Evolutionary conservation across 768 basidiomycete genomes (phyloP).

Genomic region (Termitomyces sp.): DNA sequence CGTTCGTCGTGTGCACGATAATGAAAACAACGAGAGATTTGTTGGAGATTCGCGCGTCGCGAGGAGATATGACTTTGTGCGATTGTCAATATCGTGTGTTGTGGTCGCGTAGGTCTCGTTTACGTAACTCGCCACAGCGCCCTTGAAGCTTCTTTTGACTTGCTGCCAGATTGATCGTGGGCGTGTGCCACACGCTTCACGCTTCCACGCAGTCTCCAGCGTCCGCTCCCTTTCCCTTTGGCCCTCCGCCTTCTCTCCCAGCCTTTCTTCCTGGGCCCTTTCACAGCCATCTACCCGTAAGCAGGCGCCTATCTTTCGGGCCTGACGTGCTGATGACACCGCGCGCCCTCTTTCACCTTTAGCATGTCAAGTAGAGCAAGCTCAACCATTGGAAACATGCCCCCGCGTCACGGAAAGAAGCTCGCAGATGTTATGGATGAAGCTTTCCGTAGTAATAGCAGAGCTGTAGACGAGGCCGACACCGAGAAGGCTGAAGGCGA

Average conservation of each 20-base stretch:
- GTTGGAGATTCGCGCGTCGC: background rate
- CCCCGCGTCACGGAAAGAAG: constrained; percentile 21
- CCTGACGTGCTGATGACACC: background rate
- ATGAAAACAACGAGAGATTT: background rate
- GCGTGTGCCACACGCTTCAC: constrained; percentile 16
- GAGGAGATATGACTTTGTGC: background rate
- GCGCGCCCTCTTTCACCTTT: background rate
- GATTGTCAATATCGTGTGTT: background rate
- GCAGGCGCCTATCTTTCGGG: background rate
- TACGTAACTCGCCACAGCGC: constrained; percentile 15
- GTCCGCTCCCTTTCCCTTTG: background rate
- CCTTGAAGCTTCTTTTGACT: background rate
- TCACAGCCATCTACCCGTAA: background rate
- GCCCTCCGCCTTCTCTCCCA: background rate
- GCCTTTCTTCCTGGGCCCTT: background rate
- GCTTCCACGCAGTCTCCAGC: constrained; percentile 8
- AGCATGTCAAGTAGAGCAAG: constrained; percentile 30
- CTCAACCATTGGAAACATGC: constrained; percentile 30
- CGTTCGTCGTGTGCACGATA: background rate
- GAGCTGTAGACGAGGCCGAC: constrained; percentile 10
- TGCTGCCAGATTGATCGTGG: constrained; percentile 14
- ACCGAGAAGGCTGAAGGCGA: constrained; percentile 22
- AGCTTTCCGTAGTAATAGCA: constrained; percentile 23
- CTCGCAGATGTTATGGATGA: constrained; percentile 27
- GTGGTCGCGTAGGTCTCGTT: background rate